Conservation (phyloP, 2,329 filamentous ascomycete genomes). For the Ceratocystis harringtonii region DNA sequence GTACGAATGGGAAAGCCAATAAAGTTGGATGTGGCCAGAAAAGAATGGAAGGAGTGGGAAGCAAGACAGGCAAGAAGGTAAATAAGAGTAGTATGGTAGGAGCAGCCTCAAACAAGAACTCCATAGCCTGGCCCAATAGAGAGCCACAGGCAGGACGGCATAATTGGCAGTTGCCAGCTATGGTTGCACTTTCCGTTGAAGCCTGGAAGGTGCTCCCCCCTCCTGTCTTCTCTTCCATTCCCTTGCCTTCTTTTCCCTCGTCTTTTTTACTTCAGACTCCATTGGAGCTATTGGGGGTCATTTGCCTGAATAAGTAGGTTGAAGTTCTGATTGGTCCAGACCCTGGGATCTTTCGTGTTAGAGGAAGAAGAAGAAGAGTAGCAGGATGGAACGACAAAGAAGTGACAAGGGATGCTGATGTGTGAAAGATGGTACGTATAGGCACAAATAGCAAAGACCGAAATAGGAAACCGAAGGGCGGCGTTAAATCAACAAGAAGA, state of each 20-base stretch:
- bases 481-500: neutral
- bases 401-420: neutral
- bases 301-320: neutral
- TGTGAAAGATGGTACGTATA: neutral
- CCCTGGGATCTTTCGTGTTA: neutral
- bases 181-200: neutral
- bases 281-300: neutral
- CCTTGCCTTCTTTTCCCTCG: neutral
- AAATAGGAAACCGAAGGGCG: neutral
- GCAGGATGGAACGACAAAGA: constrained; percentile 2
- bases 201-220: neutral
- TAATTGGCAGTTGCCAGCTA: neutral
- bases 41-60: neutral
- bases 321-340: neutral
- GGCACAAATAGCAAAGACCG: neutral
- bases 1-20: neutral
- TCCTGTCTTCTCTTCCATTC: neutral
- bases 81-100: neutral
- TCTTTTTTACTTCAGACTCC: no score
- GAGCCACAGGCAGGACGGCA: neutral
- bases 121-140: neutral
- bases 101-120: neutral
- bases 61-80: neutral
- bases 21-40: neutral
- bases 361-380: neutral